Evolutionary conservation across 371 early-diverging fungal genomes (phyloP).

Genomic region (Syncephalastrum racemosum): DNA sequence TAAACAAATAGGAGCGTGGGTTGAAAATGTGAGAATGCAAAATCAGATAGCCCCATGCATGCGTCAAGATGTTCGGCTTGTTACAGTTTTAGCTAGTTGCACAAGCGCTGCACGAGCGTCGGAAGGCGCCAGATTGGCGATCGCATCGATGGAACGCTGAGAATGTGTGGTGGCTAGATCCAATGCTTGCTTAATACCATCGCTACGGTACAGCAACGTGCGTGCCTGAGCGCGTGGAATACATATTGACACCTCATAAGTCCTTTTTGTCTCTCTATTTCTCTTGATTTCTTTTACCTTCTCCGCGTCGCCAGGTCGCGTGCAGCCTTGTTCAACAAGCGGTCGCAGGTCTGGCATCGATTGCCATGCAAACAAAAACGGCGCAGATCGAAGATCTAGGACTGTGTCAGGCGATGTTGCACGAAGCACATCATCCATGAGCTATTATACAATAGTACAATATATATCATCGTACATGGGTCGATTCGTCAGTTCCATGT

Average conservation of each 20-base stretch:
- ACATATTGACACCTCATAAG: neutral
- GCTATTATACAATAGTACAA: neutral
- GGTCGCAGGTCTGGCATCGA: constrained; percentile 80
- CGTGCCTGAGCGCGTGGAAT: constrained; percentile 46
- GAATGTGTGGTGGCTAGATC: constrained; percentile 57
- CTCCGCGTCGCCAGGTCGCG: constrained; percentile 58
- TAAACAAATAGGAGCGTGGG: neutral
- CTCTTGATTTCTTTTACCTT: constrained; percentile 24
- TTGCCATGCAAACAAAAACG: constrained; percentile 89
- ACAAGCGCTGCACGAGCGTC: constrained; percentile 60
- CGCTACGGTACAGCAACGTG: constrained; percentile 67
- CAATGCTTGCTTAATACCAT: constrained; percentile 67
- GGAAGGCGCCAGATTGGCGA: constrained; percentile 63
- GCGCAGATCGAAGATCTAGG: constrained; percentile 48
- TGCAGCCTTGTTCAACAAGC: constrained; percentile 83
- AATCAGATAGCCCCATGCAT: neutral
- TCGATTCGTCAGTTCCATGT: neutral
- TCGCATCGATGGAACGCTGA: constrained; percentile 62
- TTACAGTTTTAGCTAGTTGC: constrained; percentile 38
- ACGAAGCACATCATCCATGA: neutral
- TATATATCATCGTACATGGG: neutral
- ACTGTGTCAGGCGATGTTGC: neutral
- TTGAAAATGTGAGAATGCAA: neutral
- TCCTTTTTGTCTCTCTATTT: neutral
- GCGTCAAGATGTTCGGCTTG: neutral